These are phyloP conservation scores for Trametes cinnabarina DNA, from an alignment of 768 basidiomycete species.

Conservation along the genomic window DNA sequence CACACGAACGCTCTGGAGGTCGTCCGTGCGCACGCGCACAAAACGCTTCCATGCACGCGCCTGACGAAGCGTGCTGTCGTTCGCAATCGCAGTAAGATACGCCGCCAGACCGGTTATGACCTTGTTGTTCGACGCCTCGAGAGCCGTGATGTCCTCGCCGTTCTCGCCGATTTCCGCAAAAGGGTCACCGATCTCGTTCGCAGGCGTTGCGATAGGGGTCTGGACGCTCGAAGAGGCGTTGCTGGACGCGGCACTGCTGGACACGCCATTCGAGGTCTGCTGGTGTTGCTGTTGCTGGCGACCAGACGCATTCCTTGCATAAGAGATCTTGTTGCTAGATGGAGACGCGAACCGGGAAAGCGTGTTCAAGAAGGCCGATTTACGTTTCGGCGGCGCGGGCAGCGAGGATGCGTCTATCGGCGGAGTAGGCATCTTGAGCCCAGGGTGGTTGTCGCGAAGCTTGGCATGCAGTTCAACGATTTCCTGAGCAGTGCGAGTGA, in stretches of 20 bases:
- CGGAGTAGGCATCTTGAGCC: constrained; percentile 54
- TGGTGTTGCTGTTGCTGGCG: constrained; percentile 6
- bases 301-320: constrained; percentile 40
- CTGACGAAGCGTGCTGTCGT: constrained; percentile 58
- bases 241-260: constrained; percentile 32
- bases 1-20: constrained; percentile 81
- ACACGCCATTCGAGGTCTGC: constrained; percentile 6
- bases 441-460: constrained; percentile 63
- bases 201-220: constrained; percentile 50
- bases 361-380: constrained; percentile 83
- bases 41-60: constrained; percentile 81
- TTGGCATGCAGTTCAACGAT: constrained; percentile 80
- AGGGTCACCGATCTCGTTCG: constrained; percentile 59
- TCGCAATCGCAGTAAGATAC: constrained; percentile 78
- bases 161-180: constrained; percentile 41
- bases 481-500: constrained; percentile 74
- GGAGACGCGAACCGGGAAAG: constrained; percentile 82
- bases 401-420: constrained; percentile 58
- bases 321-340: constrained; percentile 45
- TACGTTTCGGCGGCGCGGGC: constrained; percentile 64
- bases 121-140: constrained; percentile 40
- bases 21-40: constrained; percentile 81
- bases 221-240: constrained; percentile 36
- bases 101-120: constrained; percentile 69
- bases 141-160: constrained; percentile 25